Conservation (phyloP, 371 early-diverging fungal genomes). For the Cokeromyces recurvatus region DNA sequence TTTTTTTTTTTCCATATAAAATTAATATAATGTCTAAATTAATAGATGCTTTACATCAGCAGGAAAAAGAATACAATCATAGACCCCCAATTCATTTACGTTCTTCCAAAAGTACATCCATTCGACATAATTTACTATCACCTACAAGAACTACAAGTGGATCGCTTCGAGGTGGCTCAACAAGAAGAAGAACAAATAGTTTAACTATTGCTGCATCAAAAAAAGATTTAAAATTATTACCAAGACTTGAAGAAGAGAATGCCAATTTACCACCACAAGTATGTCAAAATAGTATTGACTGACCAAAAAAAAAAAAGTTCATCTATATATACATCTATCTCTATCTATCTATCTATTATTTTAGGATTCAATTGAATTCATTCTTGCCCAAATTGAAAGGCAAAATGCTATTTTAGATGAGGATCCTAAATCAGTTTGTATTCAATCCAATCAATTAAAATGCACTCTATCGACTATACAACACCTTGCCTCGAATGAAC, state of each 20-base stretch:
- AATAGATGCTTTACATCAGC: slow-evolving; percentile 30
- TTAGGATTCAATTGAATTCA: slow-evolving; percentile 52
- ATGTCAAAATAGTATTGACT: background rate
- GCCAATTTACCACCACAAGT: slow-evolving; percentile 38
- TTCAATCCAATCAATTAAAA: slow-evolving; percentile 51
- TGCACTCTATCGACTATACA: slow-evolving; percentile 48
- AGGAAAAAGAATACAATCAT: slow-evolving; percentile 19
- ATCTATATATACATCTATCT: too few species aligned
- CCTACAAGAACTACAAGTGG: slow-evolving; percentile 41
- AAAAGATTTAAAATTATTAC: slow-evolving; percentile 33
- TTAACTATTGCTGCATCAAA: slow-evolving; percentile 7
- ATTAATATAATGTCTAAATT: slow-evolving; percentile 27
- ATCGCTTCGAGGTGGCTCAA: slow-evolving; percentile 23
- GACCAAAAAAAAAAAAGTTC: too few species aligned
- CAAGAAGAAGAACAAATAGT: slow-evolving; percentile 21
- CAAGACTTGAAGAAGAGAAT: slow-evolving; percentile 39
- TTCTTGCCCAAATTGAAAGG: slow-evolving; percentile 55
- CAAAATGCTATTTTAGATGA: slow-evolving; percentile 54
- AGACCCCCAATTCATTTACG: slow-evolving; percentile 18
- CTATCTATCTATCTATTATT: background rate
- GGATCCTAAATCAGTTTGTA: slow-evolving; percentile 54
- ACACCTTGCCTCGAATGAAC: slow-evolving; percentile 28
- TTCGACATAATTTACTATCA: slow-evolving; percentile 30
- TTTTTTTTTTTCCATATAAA: background rate
- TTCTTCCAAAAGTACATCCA: slow-evolving; percentile 40